A percentile compares a stretch with the other conserved stretches of the same genome.
Conservation (phyloP, 306 rosid species). For the Inga leiocalycina region DNA sequence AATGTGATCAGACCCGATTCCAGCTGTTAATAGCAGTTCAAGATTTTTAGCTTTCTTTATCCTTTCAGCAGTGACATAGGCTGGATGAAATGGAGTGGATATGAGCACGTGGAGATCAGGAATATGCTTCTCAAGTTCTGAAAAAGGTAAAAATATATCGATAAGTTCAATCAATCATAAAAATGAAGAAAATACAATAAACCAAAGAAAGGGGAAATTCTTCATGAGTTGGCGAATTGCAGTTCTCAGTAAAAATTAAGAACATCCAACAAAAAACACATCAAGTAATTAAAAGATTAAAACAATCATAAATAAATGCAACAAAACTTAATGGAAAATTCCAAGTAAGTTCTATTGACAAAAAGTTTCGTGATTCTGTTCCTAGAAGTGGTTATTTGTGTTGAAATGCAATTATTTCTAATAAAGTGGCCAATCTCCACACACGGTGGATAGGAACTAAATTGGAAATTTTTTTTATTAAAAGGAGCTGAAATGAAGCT, state of each 20-base stretch:
- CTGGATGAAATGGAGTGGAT: constrained; percentile 95
- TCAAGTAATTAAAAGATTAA: neutral
- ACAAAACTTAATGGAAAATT: neutral
- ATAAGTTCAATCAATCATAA: constrained; percentile 29
- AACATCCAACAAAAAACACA: neutral
- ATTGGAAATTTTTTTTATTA: neutral
- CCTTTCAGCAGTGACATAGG: constrained; percentile 93
- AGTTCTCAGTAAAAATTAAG: neutral
- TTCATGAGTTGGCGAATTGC: neutral
- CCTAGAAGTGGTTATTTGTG: neutral
- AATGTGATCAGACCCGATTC: constrained; percentile 90
- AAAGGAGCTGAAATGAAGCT: neutral
- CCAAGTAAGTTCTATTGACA: neutral
- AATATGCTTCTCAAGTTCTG: constrained; percentile 91
- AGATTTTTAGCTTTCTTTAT: constrained; percentile 88
- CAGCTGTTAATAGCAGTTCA: constrained; percentile 89
- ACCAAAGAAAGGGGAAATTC: neutral
- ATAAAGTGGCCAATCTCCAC: neutral
- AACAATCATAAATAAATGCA: neutral
- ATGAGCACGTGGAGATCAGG: constrained; percentile 88
- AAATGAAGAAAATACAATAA: neutral
- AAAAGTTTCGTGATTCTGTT: neutral
- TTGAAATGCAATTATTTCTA: neutral
- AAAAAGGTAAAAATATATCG: constrained; percentile 2
- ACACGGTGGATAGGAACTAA: neutral